Evolutionary conservation across 352 stramenopile genomes (phyloP), one percentile per base, ranked within the genome.

Genomic region (Phytophthora melonis): DNA sequence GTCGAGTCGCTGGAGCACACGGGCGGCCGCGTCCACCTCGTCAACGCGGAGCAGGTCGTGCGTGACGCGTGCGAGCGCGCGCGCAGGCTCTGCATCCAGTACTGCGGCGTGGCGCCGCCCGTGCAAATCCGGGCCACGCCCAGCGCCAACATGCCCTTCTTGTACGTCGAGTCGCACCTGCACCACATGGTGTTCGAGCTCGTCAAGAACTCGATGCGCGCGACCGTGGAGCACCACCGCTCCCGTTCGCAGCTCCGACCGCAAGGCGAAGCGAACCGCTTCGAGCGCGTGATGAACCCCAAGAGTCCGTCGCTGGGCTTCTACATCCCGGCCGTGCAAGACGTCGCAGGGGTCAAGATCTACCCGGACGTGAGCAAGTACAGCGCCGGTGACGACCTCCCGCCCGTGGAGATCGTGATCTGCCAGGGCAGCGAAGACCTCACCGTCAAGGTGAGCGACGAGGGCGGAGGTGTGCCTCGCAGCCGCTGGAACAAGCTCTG

Each of bases 201-300:
- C 10, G 78, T 99, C 39, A 99, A 99, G 85, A 99, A 99, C 83
- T 92, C 90, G 49, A 99, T 99, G 97, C 87, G 97, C 56, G 98
- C 98, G 5, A 99, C 97, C 0, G 88, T 98, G 34, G 97, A 99
- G 80, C 88, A 91, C 77, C 96, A 99, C 68, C 89, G 90, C 11
- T 91, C 96, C 23, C 52, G 59, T 25, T 64, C 72, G 18, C 78
- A 82, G 52, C 39, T 63, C 2, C 67, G 79, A 41, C 60, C 72
- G 2, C 70, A 68, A 2, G 71, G 64, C 10, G 72, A 75, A 50
- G 47, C 88, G 30, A 88, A 90, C 57, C 68, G 68, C 36, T 72
- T 83, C 39, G 55, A 84, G 65, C 80, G 74, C 9, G 82, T 90
- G 36, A 93, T 93, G 87, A 84, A 92, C 58, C 81, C 80, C 10